These are phyloP conservation scores for Steccherinum ochraceum DNA, from an alignment of 768 basidiomycete genomes.

Conservation along the genomic window DNA sequence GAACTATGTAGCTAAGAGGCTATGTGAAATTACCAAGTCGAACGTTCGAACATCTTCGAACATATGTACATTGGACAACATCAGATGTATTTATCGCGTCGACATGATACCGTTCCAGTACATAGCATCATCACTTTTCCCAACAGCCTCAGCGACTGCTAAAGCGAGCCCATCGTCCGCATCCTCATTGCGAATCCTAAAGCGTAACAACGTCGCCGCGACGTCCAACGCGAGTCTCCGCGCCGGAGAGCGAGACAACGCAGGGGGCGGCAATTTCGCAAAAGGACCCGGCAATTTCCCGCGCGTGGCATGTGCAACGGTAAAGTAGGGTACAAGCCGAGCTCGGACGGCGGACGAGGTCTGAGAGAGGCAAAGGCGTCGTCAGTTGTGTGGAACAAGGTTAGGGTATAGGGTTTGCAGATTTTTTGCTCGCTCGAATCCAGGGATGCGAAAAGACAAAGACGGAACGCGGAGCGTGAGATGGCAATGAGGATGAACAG, in stretches of 20 bases:
- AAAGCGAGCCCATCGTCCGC: neutral
- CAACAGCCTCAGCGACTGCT: neutral
- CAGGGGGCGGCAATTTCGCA: slow-evolving; percentile 47
- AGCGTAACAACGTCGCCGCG: slow-evolving; percentile 27
- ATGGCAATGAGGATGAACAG: slow-evolving; percentile 24
- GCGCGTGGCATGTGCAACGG: slow-evolving; percentile 64
- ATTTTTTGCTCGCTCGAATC: slow-evolving; percentile 5
- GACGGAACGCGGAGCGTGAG: slow-evolving; percentile 44
- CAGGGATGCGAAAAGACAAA: slow-evolving; percentile 6
- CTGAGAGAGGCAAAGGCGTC: slow-evolving; percentile 24
- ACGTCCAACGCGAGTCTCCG: slow-evolving; percentile 63
- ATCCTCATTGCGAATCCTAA: neutral
- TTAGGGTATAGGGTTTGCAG: slow-evolving; percentile 5
- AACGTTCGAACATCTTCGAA: too few relatives aligned
- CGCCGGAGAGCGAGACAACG: slow-evolving; percentile 23
- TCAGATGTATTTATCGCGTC: too few relatives aligned
- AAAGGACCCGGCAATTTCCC: slow-evolving; percentile 78
- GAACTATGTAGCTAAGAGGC: too few relatives aligned
- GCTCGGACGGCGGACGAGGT: slow-evolving; percentile 43
- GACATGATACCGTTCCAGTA: neutral
- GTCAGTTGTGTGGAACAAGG: slow-evolving; percentile 1
- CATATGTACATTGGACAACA: too few relatives aligned
- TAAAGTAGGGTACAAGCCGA: slow-evolving; percentile 76
- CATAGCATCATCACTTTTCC: neutral
- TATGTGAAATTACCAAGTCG: too few relatives aligned